These are phyloP conservation scores for Saussurea involucrata DNA, from an alignment of 129 eudicot species.

Conservation along the genomic window DNA sequence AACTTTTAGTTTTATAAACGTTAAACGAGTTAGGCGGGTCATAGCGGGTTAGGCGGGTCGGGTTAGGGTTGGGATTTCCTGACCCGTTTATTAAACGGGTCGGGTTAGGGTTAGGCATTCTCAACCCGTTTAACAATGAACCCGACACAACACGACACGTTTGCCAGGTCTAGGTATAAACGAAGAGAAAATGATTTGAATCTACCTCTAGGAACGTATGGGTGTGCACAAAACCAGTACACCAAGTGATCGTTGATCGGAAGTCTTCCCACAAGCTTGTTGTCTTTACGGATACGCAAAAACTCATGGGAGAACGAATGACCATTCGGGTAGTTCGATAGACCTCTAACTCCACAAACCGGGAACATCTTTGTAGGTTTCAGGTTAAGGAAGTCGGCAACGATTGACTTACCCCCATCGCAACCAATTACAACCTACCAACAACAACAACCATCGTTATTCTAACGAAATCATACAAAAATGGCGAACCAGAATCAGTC, in stretches of 20 bases:
- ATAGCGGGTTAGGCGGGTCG: too few species aligned
- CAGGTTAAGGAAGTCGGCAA: constrained; percentile 47
- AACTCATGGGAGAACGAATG: constrained; percentile 43
- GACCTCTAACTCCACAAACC: constrained; percentile 40
- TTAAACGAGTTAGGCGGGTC: too few species aligned
- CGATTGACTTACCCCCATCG: constrained; percentile 51
- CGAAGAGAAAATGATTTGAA: neutral
- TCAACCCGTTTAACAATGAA: too few species aligned
- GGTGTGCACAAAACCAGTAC: constrained; percentile 54
- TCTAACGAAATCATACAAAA: neutral
- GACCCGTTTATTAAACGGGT: too few species aligned
- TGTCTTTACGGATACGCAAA: constrained; percentile 26
- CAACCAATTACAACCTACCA: constrained; percentile 62
- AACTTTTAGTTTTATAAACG: too few species aligned
- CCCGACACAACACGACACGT: too few species aligned
- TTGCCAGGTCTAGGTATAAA: neutral
- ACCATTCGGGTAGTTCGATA: constrained; percentile 53
- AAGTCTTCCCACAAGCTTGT: constrained; percentile 36
- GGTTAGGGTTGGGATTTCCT: too few species aligned
- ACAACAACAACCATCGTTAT: neutral
- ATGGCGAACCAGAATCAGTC: neutral
- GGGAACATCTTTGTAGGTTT: constrained; percentile 39
- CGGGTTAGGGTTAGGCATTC: too few species aligned
- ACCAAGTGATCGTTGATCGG: constrained; percentile 48
- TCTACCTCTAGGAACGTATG: constrained; percentile 11